Conservation (phyloP, 768 basidiomycete genomes). For the Sarcodon sp. region DNA sequence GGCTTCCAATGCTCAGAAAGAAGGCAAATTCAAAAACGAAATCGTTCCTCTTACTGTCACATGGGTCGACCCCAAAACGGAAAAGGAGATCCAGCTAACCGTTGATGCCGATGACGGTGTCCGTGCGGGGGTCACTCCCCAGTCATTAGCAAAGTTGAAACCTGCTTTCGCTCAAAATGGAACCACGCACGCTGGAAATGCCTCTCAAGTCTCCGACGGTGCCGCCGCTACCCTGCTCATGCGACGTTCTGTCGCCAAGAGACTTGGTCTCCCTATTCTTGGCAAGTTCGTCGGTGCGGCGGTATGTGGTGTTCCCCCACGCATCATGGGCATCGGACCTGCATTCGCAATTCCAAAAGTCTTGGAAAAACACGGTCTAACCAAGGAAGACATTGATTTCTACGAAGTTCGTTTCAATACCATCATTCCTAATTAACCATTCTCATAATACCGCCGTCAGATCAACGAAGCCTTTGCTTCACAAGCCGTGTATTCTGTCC, state of each 20-base stretch:
- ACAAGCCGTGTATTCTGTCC: conserved; percentile 63
- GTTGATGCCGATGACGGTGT: conserved; percentile 83
- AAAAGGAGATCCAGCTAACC: conserved; percentile 48
- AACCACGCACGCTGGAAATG: conserved; percentile 73
- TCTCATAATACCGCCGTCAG: conserved; percentile 3
- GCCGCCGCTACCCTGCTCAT: conserved; percentile 83
- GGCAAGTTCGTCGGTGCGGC: conserved; percentile 72
- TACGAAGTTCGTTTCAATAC: conserved; percentile 30
- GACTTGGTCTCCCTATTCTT: conserved; percentile 73
- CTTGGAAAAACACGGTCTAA: conserved; percentile 54
- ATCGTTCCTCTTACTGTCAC: conserved; percentile 72
- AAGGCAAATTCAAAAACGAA: conserved; percentile 72
- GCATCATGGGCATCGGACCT: conserved; percentile 88
- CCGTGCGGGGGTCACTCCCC: conserved; percentile 70
- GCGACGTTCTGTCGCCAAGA: conserved; percentile 67
- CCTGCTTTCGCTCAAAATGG: conserved; percentile 74
- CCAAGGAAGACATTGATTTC: conserved; percentile 68
- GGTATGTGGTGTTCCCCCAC: conserved; percentile 71
- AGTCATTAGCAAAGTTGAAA: conserved; percentile 71
- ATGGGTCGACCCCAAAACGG: conserved; percentile 61
- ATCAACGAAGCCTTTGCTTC: conserved; percentile 89
- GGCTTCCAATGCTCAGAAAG: conserved; percentile 68
- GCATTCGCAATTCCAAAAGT: conserved; percentile 76
- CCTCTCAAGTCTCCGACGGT: conserved; percentile 86
- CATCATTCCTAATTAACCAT: background rate